Conservation (phyloP, 768 basidiomycete species). For the Hygrocybe punicea region DNA sequence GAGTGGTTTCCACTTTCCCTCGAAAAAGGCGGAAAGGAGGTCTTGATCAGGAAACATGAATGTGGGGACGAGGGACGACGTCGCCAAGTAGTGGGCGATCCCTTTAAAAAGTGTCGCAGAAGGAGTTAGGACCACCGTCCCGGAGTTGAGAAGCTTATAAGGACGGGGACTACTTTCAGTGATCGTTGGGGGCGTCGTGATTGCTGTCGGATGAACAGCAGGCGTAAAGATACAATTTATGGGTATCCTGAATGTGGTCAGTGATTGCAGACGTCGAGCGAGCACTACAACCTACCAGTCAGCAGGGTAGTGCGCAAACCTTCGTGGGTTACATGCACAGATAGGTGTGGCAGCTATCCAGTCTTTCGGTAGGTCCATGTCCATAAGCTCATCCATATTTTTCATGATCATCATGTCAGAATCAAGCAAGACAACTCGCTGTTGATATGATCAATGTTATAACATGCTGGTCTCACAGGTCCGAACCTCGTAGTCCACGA, state of each 20-base stretch:
- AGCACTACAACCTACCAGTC: conserved; percentile 64
- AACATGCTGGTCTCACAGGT: conserved; percentile 2
- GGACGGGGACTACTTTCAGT: conserved; percentile 58
- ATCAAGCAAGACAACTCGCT: conserved; percentile 81
- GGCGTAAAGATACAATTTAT: conserved; percentile 82
- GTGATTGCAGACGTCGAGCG: neutral
- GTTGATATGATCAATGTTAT: conserved; percentile 9
- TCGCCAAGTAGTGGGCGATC: conserved; percentile 56
- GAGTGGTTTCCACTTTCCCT: conserved; percentile 74
- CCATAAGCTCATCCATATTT: conserved; percentile 78
- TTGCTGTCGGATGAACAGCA: conserved; percentile 44
- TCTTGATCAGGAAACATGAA: conserved; percentile 89
- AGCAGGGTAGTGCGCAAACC: conserved; percentile 76
- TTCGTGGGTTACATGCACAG: conserved; percentile 92
- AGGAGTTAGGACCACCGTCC: conserved; percentile 81
- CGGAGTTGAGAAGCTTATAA: conserved; percentile 81
- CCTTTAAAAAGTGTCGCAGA: conserved; percentile 51
- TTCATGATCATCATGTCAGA: conserved; percentile 81
- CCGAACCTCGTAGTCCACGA: conserved; percentile 62
- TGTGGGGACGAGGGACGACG: conserved; percentile 37
- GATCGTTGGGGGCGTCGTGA: conserved; percentile 31
- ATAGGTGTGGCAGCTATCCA: conserved; percentile 87
- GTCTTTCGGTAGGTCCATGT: conserved; percentile 56
- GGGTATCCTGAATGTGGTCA: conserved; percentile 69
- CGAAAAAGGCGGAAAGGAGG: conserved; percentile 75